Conservation (phyloP, 176 grass and related monocot species). For the Carex kokanica region DNA sequence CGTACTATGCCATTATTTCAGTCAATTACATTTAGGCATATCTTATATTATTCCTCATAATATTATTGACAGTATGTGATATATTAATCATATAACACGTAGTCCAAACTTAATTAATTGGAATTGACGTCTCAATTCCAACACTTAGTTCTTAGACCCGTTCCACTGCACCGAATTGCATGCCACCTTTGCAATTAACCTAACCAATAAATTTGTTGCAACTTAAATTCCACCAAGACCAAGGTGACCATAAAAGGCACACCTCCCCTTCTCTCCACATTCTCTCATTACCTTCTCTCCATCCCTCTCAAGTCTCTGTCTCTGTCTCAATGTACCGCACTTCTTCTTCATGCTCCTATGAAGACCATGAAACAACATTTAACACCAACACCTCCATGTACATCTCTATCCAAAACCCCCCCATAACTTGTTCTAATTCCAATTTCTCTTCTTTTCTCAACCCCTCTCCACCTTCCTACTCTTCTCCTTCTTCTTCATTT, state of each 20-base stretch:
- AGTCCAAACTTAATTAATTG: no score
- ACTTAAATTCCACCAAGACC: neutral
- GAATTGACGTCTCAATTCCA: no score
- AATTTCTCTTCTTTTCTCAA: neutral
- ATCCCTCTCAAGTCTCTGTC: neutral
- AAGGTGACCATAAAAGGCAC: constrained; percentile 12
- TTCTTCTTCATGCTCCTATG: constrained; percentile 10
- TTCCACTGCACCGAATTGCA: neutral
- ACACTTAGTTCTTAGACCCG: no score
- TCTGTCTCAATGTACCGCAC: neutral
- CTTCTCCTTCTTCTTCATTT: neutral
- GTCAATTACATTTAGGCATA: no score
- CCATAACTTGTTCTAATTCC: constrained; percentile 3
- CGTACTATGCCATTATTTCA: no score
- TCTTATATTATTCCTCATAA: no score
- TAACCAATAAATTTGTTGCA: neutral
- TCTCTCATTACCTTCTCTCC: neutral
- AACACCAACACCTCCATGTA: constrained; percentile 23
- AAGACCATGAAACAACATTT: constrained; percentile 9
- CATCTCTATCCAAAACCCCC: neutral
- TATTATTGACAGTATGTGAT: no score
- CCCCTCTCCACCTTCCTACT: constrained; percentile 21
- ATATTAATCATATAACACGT: no score
- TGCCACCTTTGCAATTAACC: neutral
- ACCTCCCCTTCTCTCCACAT: neutral